Conservation (phyloP, 768 basidiomycete genomes). For the Suillus fuscotomentosus region DNA sequence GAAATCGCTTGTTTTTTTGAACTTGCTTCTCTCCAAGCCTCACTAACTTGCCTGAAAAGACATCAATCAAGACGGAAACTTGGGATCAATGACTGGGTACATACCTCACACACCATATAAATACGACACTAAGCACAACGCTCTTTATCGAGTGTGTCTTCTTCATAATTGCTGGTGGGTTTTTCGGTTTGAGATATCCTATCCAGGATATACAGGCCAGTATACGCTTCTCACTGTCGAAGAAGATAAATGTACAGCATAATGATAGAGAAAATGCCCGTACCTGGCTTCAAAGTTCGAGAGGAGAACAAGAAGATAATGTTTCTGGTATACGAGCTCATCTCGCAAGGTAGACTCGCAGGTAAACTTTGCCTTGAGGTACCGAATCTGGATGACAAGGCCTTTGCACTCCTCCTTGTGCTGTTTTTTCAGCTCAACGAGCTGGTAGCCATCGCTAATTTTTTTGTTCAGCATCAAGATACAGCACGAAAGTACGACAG, state of each 20-base stretch:
- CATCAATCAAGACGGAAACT: slow-evolving; percentile 2
- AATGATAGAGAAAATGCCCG: slow-evolving; percentile 10
- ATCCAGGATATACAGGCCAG: slow-evolving; percentile 74
- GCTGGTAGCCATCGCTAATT: slow-evolving; percentile 50
- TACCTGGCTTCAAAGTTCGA: slow-evolving; percentile 70
- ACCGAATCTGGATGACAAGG: slow-evolving; percentile 84
- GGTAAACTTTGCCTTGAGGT: slow-evolving; percentile 88
- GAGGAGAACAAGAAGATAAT: slow-evolving; percentile 78
- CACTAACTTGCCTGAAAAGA: slow-evolving; percentile 53
- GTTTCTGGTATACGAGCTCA: slow-evolving; percentile 83
- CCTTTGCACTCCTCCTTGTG: slow-evolving; percentile 91
- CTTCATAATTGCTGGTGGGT: slow-evolving; percentile 36
- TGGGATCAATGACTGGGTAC: slow-evolving; percentile 20
- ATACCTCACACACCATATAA: slow-evolving; percentile 64
- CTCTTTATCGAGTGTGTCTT: slow-evolving; percentile 55
- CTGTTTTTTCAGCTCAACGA: slow-evolving; percentile 55
- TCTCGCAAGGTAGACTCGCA: slow-evolving; percentile 80
- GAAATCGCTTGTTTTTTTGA: slow-evolving; percentile 59
- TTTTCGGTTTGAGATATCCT: slow-evolving; percentile 56
- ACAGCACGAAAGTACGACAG: not conserved
- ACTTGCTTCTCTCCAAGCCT: slow-evolving; percentile 62
- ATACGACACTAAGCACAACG: slow-evolving; percentile 56
- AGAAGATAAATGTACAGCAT: not conserved
- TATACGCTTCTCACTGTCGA: slow-evolving; percentile 62
- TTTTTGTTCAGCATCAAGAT: slow-evolving; percentile 3